Base-by-base conservation (phyloP, 768 basidiomycete species). In the Podaxis sp. region DNA sequence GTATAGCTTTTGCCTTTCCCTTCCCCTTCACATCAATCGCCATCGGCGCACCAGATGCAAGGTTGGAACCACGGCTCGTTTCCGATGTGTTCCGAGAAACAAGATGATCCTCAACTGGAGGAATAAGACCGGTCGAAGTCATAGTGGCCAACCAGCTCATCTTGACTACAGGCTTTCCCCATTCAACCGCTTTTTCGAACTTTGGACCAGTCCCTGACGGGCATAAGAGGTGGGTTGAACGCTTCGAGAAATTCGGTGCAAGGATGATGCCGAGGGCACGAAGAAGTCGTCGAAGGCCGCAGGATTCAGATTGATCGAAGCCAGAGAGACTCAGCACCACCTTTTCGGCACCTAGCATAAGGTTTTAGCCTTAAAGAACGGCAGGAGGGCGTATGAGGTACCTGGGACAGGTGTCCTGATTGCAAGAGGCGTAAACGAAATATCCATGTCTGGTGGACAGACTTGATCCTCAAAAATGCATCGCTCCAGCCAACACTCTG, bases 401-500 rank as follows among this genome's bases (percentile, higher is more conserved):
- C 92, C 85, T 40, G 76, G 69, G 36, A 95, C 71, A 11, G 94
- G 93, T 4, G 78, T 76, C 4, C 74, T 57, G 2, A 88, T 79
- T 3, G 68, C 75, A 15, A 97, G 77, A 1, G 95, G 95, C 3
- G 74, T 74, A 68, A 92, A 94, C 0, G 87, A 84, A 12, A 92
- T 71, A 65, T 93, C 87, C 48, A 90, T 89, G 1, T 87, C 83
- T 0, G 84, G 78, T 17, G 76, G 72, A 69, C 90, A 88, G 56
- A 96, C 75, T n/a, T 83, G 81, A 51, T 92, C 89, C 62, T 88
- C 86, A 59, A 84, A 88, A 13, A 94, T 82, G 68, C 92, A 96
- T 49, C 84, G 84, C 72, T 98, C 95, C 1, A 98, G 79, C 95
- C 95, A 98, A 71, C 93, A 96, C 73, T 97, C 95, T 0, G 95